These are phyloP conservation scores for Blastomyces gilchristii DNA, from an alignment of 2,329 filamentous ascomycete species.

Conservation along the genomic window DNA sequence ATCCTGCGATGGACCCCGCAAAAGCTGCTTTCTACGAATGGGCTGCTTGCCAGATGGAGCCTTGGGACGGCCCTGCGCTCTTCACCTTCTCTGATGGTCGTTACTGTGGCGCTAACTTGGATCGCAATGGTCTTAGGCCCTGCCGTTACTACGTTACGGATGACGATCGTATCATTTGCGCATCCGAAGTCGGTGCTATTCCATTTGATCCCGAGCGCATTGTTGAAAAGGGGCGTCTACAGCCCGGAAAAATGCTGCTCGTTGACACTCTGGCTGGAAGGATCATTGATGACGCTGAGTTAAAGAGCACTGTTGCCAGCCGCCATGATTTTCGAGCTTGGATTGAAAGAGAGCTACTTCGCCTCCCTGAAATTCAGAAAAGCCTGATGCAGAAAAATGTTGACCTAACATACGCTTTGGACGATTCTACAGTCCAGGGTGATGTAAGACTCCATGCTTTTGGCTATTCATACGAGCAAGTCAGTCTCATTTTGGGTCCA, in stretches of 20 bases:
- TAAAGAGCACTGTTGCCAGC: slow-evolving; percentile 79
- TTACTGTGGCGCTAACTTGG: slow-evolving; percentile 93
- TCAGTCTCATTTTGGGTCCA: slow-evolving; percentile 79
- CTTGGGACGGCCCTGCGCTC: slow-evolving; percentile 91
- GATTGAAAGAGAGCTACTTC: slow-evolving; percentile 77
- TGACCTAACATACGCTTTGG: slow-evolving; percentile 57
- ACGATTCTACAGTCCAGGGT: slow-evolving; percentile 64
- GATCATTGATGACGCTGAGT: slow-evolving; percentile 86
- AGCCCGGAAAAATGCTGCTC: slow-evolving; percentile 90
- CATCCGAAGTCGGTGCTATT: slow-evolving; percentile 91
- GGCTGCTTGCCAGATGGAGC: slow-evolving; percentile 98
- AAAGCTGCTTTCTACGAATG: slow-evolving; percentile 98
- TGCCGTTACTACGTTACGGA: slow-evolving; percentile 97
- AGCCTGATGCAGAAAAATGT: slow-evolving; percentile 42
- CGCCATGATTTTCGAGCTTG: slow-evolving; percentile 80
- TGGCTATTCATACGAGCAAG: slow-evolving; percentile 91
- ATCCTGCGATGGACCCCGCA: slow-evolving; percentile 79
- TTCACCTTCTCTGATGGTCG: slow-evolving; percentile 96
- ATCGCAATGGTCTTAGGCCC: slow-evolving; percentile 87
- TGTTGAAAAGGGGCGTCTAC: slow-evolving; percentile 83
- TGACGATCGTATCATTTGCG: slow-evolving; percentile 93
- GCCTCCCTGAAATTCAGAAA: slow-evolving; percentile 62
- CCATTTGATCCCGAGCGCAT: slow-evolving; percentile 80
- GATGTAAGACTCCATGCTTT: slow-evolving; percentile 78
- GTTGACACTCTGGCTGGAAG: slow-evolving; percentile 85